Evolutionary conservation across 257 asterid genomes (phyloP).

Genomic region (Datura wrightii): DNA sequence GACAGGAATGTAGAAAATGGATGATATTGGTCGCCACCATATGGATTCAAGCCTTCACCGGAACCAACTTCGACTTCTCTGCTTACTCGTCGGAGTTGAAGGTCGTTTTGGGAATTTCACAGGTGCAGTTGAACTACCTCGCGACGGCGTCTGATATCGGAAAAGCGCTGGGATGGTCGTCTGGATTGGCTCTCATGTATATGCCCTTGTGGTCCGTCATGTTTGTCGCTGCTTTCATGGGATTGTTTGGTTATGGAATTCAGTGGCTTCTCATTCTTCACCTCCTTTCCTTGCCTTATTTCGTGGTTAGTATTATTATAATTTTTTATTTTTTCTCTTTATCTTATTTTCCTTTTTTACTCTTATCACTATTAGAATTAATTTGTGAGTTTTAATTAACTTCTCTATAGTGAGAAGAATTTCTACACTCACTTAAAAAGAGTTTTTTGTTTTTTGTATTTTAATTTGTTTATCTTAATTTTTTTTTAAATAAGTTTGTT

Average conservation of each 20-base stretch:
- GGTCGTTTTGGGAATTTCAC: slow-evolving; percentile 70
- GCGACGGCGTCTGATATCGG: slow-evolving; percentile 97
- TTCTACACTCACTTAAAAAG: too few species aligned
- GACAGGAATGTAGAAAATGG: slow-evolving; percentile 74
- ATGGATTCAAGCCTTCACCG: slow-evolving; percentile 94
- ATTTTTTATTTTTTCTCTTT: not conserved
- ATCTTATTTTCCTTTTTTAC: too few species aligned
- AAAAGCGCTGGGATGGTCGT: slow-evolving; percentile 87
- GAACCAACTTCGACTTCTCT: slow-evolving; percentile 87
- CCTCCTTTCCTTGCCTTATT: slow-evolving; percentile 69
- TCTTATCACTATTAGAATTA: too few species aligned
- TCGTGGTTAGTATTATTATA: slow-evolving; percentile 64
- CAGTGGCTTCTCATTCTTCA: slow-evolving; percentile 76
- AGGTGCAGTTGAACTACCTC: slow-evolving; percentile 81
- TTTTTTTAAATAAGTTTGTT: too few species aligned
- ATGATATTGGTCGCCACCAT: slow-evolving; percentile 76
- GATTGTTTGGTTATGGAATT: slow-evolving; percentile 75
- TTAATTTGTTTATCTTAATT: too few species aligned
- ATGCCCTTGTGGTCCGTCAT: slow-evolving; percentile 76
- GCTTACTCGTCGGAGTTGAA: slow-evolving; percentile 85
- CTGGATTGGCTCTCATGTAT: slow-evolving; percentile 75
- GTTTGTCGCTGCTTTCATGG: slow-evolving; percentile 82
- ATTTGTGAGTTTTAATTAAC: too few species aligned
- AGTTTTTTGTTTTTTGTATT: too few species aligned
- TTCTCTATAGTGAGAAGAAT: too few species aligned